These are phyloP conservation scores for Kodamaea leandrae DNA, from an alignment of 805 yeast genomes.

Conservation along the genomic window DNA sequence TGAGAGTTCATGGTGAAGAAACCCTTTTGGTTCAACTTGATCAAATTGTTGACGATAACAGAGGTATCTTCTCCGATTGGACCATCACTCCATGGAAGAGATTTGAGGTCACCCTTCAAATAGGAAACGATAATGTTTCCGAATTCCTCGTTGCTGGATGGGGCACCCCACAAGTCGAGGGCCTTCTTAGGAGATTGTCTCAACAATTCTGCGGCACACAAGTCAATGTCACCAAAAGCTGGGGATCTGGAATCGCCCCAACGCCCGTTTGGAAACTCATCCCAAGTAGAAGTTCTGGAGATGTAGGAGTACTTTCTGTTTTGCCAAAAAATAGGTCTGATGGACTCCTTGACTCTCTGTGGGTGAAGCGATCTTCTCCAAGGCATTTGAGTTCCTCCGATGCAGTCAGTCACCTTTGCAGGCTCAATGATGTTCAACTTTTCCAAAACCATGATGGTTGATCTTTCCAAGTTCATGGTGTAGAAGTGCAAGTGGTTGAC, in stretches of 20 bases:
- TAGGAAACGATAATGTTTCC: conserved; percentile 64
- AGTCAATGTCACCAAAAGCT: conserved; percentile 88
- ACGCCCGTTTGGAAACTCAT: conserved; percentile 97
- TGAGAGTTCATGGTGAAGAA: conserved; percentile 88
- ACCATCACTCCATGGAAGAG: conserved; percentile 96
- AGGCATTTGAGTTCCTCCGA: conserved; percentile 46
- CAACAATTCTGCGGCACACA: conserved; percentile 73
- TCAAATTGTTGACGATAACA: conserved; percentile 55
- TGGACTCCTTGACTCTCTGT: conserved; percentile 71
- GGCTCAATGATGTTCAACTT: conserved; percentile 56
- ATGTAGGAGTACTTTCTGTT: conserved; percentile 88
- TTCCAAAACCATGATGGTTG: conserved; percentile 86
- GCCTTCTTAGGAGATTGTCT: conserved; percentile 82
- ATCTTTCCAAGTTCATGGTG: conserved; percentile 94
- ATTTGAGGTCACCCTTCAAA: conserved; percentile 63
- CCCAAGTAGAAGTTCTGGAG: conserved; percentile 90
- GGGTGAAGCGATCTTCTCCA: conserved; percentile 91
- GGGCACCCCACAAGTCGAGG: conserved; percentile 84
- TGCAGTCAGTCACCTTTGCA: conserved; percentile 28
- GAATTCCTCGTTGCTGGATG: conserved; percentile 58
- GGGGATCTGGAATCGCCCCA: conserved; percentile 99
- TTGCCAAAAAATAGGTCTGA: conserved; percentile 96
- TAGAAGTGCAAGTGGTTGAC: conserved; percentile 90
- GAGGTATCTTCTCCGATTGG: conserved; percentile 76
- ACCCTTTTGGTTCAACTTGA: conserved; percentile 63